Base-by-base conservation (phyloP, 1,139 yeast species). In the Pneumocystis sp. region DNA sequence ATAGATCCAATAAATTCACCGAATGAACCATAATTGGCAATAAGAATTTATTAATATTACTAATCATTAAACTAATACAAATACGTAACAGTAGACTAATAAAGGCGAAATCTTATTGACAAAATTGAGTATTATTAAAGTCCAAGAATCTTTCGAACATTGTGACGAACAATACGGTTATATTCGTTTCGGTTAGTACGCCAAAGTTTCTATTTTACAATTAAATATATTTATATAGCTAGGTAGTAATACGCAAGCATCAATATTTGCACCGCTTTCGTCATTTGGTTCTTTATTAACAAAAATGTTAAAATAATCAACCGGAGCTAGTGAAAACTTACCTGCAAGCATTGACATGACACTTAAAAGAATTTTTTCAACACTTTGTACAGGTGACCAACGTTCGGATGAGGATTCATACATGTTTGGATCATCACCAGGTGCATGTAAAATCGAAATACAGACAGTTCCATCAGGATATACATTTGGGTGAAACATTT, bases 351-450 rank as follows among this genome's bases (percentile, higher is more conserved):
- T 91, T 72, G 96, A 87, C 82, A 90, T 84, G 37, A 93, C 97
- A 75, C 96, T 87, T 68, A 93, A 77, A 69, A 93, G 79, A 67
- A 93, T 93, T 81, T 93, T 93, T 76, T 93, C 98, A 37, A 93
- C 91, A 73, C 96, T 88, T 75, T 93, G 98, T 61, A 93, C 93
- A 0, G 98, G 98, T 7, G 96, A 87, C 98, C 98, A 93, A 69
- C 98, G 80, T 76, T 93, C 98, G 70, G 91, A 95, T 0, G 97
- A 96, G 44, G 89, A 77, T 75, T 93, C 98, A 76, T 93, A 93
- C 80, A 87, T 91, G 75, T 90, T 85, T 35, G 98, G 97, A 75
- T 93, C 98, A 72, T 91, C 96, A 15, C 98, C 98, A 0, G 97
- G 96, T 1, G 96, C 85, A 74, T 93, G 98, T 69, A 93, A 79